Percentiles rank a stretch among this genome's conserved stretches.
These are phyloP conservation scores for Athelia sp. DNA, from an alignment of 1,284 basidiomycete genomes.

Conservation along the genomic window DNA sequence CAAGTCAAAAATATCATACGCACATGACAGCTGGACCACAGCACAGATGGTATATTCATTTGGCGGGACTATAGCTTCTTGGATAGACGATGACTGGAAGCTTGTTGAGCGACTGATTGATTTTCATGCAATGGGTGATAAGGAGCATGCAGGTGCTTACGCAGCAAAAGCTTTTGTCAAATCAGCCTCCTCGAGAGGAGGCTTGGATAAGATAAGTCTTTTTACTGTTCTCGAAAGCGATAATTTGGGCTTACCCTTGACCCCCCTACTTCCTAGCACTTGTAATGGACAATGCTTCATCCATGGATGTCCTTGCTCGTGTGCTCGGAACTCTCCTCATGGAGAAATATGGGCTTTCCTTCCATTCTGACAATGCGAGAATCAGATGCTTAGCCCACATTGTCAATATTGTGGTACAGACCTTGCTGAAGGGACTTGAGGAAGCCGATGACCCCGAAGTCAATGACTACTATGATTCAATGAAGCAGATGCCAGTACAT, in stretches of 20 bases:
- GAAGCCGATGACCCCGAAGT: constrained; percentile 24
- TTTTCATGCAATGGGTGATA: constrained; percentile 21
- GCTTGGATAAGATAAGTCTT: constrained; percentile 25
- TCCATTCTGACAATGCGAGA: constrained; percentile 9
- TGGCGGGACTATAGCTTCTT: constrained; percentile 20
- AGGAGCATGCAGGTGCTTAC: constrained; percentile 24
- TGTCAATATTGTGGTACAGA: constrained; percentile 32
- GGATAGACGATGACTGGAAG: constrained; percentile 23
- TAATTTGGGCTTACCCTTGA: no score
- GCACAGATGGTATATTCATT: constrained; percentile 25
- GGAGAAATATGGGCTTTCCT: constrained; percentile 10
- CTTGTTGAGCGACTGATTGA: constrained; percentile 23
- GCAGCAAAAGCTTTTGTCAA: constrained; percentile 20
- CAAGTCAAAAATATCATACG: constrained; percentile 21
- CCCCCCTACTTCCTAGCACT: constrained; percentile 20
- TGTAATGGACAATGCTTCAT: constrained; percentile 25
- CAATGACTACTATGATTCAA: constrained; percentile 19
- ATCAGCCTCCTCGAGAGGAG: constrained; percentile 12
- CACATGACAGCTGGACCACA: constrained; percentile 25
- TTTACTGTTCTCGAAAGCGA: background rate
- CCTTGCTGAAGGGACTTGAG: constrained; percentile 19
- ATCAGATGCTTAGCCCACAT: constrained; percentile 22
- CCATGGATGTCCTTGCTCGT: constrained; percentile 10
- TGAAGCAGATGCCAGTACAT: constrained; percentile 23
- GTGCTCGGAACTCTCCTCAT: constrained; percentile 6